Base-by-base conservation (phyloP, 371 early-diverging fungal species). In the Zychaea mexicana region DNA sequence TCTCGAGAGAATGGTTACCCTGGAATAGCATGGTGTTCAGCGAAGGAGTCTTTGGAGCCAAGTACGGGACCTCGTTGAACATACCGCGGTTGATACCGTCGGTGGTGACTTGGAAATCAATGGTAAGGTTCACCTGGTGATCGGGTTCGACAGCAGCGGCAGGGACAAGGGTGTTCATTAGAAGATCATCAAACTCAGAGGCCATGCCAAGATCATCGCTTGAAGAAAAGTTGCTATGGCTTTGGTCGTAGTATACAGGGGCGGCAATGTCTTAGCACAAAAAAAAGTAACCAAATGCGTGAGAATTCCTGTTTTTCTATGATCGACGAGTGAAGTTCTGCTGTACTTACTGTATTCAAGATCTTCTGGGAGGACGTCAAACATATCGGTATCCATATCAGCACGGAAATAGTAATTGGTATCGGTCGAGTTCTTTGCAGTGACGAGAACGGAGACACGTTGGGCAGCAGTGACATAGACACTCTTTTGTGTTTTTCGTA, bases 21-120 rank as follows among this genome's bases (percentile, higher is more conserved):
- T 79, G 73, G 13, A 85, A 79, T 49, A 91, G 62, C 21, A 89
- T 79, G 0, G 92, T 90, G 65, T 90, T 81, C 61, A 94, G 71
- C 6, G 89, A 52, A 17, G 95, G 94, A 3, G 88, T 85, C 61
- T 78, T 79, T 62, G 92, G 92, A 60, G 67, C 47, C 39, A 85
- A 78, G 66, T 87, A 95, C n/a, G 92, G 84, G 17, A 88, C 76
- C 54, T 83, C 83, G 78, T 94, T 94, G 85, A 95, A 93, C 27
- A 87, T 79, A 59, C 92, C 93, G 71, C 89, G 90, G 82, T 92
- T 92, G 74, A 84, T 76, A 59, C 90, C 90, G 60, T 94, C 93
- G 36, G 84, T 82, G 52, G 82, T 77, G 55, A 90, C 87, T 21
- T 80, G 75, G 62, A 91, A 91, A 66, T 76, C 73, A 60, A 87